Evolutionary conservation across 352 stramenopile species (phyloP).

Genomic region (Phytophthora capsici): DNA sequence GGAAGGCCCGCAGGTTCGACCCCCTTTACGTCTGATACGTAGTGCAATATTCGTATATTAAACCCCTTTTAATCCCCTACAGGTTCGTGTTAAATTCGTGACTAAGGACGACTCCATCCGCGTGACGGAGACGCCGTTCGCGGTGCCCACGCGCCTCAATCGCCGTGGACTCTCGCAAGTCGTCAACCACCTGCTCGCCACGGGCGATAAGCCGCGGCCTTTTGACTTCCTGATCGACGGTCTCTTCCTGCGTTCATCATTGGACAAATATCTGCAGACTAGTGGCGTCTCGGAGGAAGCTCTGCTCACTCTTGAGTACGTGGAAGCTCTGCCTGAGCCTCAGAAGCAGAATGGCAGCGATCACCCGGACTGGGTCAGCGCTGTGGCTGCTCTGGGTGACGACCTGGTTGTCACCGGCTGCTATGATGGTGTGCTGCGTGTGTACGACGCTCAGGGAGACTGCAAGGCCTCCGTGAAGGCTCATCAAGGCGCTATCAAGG

Average conservation of each 20-base stretch:
- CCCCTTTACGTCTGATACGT: neutral
- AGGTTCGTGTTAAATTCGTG: constrained; percentile 92
- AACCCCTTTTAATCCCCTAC: neutral
- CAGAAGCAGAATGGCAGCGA: constrained; percentile 67
- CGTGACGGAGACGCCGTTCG: constrained; percentile 91
- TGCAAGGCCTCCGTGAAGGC: constrained; percentile 71
- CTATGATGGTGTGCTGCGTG: constrained; percentile 87
- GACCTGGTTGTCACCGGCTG: constrained; percentile 80
- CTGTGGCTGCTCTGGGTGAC: constrained; percentile 50
- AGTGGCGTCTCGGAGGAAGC: constrained; percentile 77
- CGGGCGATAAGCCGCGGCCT: constrained; percentile 52
- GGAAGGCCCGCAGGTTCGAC: constrained; percentile 44
- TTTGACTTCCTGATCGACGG: constrained; percentile 91
- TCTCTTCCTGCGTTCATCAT: constrained; percentile 74
- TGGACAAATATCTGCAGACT: constrained; percentile 81
- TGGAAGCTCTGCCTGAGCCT: constrained; percentile 81
- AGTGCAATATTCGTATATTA: neutral
- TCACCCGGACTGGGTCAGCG: constrained; percentile 90
- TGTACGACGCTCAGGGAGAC: constrained; percentile 69
- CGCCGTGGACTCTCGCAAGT: constrained; percentile 89
- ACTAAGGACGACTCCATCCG: constrained; percentile 88
- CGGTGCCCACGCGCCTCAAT: constrained; percentile 79
- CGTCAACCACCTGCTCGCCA: constrained; percentile 87
- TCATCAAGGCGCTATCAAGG: constrained; percentile 81
- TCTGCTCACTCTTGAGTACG: constrained; percentile 89